These are phyloP conservation scores for Serpula lacrymans DNA, from an alignment of 768 basidiomycete species.

Conservation along the genomic window DNA sequence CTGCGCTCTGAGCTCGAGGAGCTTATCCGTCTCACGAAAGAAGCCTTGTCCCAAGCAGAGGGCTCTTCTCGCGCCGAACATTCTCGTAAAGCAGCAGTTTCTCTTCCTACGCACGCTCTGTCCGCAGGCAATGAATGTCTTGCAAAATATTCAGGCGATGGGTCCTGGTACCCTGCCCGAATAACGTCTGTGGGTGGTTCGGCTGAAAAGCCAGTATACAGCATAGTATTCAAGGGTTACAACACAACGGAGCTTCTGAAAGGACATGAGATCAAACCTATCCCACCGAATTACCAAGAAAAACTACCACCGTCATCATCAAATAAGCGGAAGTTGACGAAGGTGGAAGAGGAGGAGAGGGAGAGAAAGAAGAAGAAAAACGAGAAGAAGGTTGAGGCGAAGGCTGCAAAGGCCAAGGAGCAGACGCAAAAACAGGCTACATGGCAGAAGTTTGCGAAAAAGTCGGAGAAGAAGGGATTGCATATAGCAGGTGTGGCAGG, in stretches of 20 bases:
- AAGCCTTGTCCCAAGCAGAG: constrained; percentile 65
- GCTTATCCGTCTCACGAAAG: constrained; percentile 78
- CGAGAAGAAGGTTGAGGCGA: constrained; percentile 85
- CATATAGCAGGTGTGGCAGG: constrained; percentile 86
- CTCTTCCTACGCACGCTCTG: constrained; percentile 57
- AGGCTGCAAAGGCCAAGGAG: constrained; percentile 85
- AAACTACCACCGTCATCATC: constrained; percentile 34
- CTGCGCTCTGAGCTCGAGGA: constrained; percentile 77
- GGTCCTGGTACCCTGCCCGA: constrained; percentile 83
- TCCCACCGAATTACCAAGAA: constrained; percentile 56
- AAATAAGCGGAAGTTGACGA: constrained; percentile 75
- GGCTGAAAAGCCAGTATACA: constrained; percentile 78
- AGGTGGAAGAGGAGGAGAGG: constrained; percentile 82
- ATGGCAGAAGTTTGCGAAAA: constrained; percentile 96
- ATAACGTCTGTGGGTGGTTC: constrained; percentile 84
- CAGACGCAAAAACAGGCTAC: constrained; percentile 78
- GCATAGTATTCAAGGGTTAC: constrained; percentile 89
- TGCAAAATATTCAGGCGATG: constrained; percentile 83
- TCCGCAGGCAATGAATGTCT: constrained; percentile 82
- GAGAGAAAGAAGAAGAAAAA: constrained; percentile 93
- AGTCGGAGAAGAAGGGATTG: constrained; percentile 89
- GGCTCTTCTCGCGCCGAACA: constrained; percentile 54
- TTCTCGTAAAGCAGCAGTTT: constrained; percentile 50
- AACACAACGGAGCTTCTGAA: constrained; percentile 87
- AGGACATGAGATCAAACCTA: constrained; percentile 62